Base-by-base conservation (phyloP, 768 basidiomycete species). In the Infundibulicybe gibba region DNA sequence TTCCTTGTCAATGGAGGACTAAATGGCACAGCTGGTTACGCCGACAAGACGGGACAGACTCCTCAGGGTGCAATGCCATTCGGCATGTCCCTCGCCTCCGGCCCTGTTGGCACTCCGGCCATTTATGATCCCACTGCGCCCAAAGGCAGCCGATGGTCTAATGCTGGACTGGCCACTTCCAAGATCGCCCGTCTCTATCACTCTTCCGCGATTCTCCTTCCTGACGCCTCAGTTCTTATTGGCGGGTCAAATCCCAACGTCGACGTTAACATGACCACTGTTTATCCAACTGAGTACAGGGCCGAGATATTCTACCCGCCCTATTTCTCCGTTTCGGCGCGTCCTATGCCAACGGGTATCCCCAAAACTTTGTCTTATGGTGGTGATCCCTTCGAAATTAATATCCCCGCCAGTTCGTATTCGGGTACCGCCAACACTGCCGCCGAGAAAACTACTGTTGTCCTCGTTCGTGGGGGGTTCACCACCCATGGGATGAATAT, bases 241-340 rank as follows among this genome's bases (percentile, higher is more conserved):
- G 91, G 90, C 25, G 95, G 95, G 6, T 92, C 90, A 30, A 97
- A 97, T 68, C 94, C 94, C 1, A 94, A 94, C 59, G 73, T 87
- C 31, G 94, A 97, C 56, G 85, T 87, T 50, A 84, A 86, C 56
- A 50, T 69, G 31, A 63, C 69, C n/a, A 75, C 78, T 9, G 33
- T 72, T 32, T 92, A 73, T 72, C 84, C 86, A 1, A 92, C 92
- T 2, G 80, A 83, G 20, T 94, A 94, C 58, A 70, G 80, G 30
- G 84, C 87, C 1, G 93, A 95, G 62, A 76, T 85, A 34, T 99
- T 94, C 74, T 97, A 94, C 70, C 95, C 95, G 0, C 75, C 82
- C 10, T 99, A 95, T 70, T 97, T 87, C 71, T 71, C 77, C 34
- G 76, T 85, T 10, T 58, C 66, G 39, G 70, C 71, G 0, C 85